These are phyloP conservation scores for Candida berthetii DNA, from an alignment of 805 yeast species.

Conservation along the genomic window DNA sequence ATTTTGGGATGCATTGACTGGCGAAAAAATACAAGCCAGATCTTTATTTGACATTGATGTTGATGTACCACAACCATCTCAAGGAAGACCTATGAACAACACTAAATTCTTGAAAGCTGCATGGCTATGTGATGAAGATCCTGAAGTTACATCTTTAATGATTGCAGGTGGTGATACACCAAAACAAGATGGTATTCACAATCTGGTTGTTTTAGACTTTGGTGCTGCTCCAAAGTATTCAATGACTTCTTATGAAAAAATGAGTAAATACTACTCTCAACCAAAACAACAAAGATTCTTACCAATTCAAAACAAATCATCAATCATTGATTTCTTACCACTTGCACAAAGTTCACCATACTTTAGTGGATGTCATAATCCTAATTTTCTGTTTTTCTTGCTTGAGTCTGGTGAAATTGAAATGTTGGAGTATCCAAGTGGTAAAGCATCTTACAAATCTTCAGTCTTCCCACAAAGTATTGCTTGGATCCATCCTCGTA, in stretches of 20 bases:
- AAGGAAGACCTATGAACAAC: constrained; percentile 11
- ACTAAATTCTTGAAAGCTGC: constrained; percentile 44
- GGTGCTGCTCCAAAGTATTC: constrained; percentile 77
- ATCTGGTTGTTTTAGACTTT: constrained; percentile 57
- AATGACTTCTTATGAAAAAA: constrained; percentile 76
- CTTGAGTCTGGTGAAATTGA: constrained; percentile 62
- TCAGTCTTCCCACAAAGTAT: constrained; percentile 74
- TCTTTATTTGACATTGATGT: constrained; percentile 60
- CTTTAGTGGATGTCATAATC: constrained; percentile 77
- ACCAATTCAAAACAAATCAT: constrained; percentile 43
- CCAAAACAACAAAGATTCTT: constrained; percentile 50
- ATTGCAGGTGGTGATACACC: constrained; percentile 62
- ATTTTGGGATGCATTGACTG: constrained; percentile 89
- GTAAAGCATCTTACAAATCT: constrained; percentile 43
- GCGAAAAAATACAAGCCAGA: constrained; percentile 69
- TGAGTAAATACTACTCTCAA: constrained; percentile 67
- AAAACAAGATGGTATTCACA: constrained; percentile 32
- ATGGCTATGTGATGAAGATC: constrained; percentile 79
- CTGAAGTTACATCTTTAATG: constrained; percentile 72
- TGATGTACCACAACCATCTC: constrained; percentile 37
- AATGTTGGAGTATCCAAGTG: constrained; percentile 52
- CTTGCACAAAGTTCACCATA: constrained; percentile 64
- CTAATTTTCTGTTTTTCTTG: constrained; percentile 52
- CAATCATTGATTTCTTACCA: constrained; percentile 41
- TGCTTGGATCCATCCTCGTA: constrained; percentile 71